Base-by-base conservation (phyloP, 495 filamentous ascomycete genomes). In the Aspergillus affinis region DNA sequence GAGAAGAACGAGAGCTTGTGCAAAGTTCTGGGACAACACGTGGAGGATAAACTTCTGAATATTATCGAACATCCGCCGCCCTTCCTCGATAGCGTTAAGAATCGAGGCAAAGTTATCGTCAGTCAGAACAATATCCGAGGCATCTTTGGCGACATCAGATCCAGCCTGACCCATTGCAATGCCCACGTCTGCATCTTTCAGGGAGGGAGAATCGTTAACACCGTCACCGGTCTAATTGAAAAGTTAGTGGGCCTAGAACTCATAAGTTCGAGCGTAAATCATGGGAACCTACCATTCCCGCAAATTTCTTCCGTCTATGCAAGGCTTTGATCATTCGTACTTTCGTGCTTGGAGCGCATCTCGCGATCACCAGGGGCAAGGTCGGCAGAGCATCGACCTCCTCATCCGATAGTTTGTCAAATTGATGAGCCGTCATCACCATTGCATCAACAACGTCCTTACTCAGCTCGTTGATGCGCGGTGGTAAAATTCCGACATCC, bases 71-170 rank as follows among this genome's bases (percentile, higher is more conserved):
- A 89, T 86, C 3, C 88, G 79, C 5, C 88, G 80, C 17, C 88
- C 88, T 65, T 91, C 88, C 62, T 88, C 84, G 48, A 90, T 83
- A 9, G 87, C 86, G 51, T 87, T 86, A 27, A 93, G 84, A 51
- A 91, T 94, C 3, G 84, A 88, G 15, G 89, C 90, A 65, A 95
- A 95, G 72, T 93, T 93, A 69, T 93, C 91, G 60, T 91, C 88
- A 0, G 87, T 84, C 27, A 96, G 78, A 13, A 96, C 86, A 69
- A 96, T 85, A 61, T 90, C 88, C 0, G 90, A 88, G 2, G 91
- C 91, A 65, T 92, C 90, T 67, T 91, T 93, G 18, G 91, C 88
- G 20, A 93, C 90, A 71, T 96, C 91, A 27, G 85, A 88, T 1
- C 91, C 90, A 17, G 82, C 78, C 54, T 86, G 78, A 36, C 88